These are phyloP conservation scores for Tolypocladium guangdongense DNA, from an alignment of 2,329 filamentous ascomycete genomes.

Conservation along the genomic window DNA sequence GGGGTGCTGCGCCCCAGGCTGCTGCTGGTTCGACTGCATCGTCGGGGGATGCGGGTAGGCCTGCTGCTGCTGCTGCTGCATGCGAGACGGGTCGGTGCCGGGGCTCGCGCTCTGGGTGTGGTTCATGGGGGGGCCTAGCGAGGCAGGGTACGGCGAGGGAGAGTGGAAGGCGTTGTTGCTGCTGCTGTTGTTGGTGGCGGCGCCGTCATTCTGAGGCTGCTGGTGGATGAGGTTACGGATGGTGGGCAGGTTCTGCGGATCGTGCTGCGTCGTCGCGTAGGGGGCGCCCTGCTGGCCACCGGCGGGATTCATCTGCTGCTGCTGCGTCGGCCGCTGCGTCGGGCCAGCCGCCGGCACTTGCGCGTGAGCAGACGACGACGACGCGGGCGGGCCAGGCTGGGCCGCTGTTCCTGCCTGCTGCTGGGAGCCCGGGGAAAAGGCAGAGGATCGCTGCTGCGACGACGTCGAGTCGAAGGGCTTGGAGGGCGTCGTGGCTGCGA, in stretches of 20 bases:
- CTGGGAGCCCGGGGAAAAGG: slow-evolving; percentile 10
- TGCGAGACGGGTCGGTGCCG: slow-evolving; percentile 22
- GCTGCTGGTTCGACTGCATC: slow-evolving; percentile 17
- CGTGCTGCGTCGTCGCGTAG: slow-evolving; percentile 22
- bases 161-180: slow-evolving; percentile 10
- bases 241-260: slow-evolving; percentile 62
- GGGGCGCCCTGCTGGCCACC: slow-evolving; percentile 14
- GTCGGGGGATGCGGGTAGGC: slow-evolving; percentile 12
- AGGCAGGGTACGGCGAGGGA: slow-evolving; percentile 15
- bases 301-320: slow-evolving; percentile 12
- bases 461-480: slow-evolving; percentile 36
- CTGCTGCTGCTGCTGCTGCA: slow-evolving; percentile 27
- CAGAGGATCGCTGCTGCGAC: slow-evolving; percentile 12
- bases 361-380: slow-evolving; percentile 8
- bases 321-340: slow-evolving; percentile 12
- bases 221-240: slow-evolving; percentile 75
- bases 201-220: slow-evolving; percentile 30
- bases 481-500: slow-evolving; percentile 43
- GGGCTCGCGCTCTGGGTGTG: slow-evolving; percentile 24
- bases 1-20: slow-evolving; percentile 14
- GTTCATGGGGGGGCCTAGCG: slow-evolving; percentile 12
- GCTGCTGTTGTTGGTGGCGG: slow-evolving; percentile 7
- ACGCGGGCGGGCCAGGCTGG: slow-evolving; percentile 6
- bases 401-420: slow-evolving; percentile 4
- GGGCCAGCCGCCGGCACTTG: slow-evolving; percentile 11